Percentiles rank a stretch among this genome's conserved stretches.
These are phyloP conservation scores for Pelargonium australe DNA, from an alignment of 441 rosid species.

Conservation along the genomic window DNA sequence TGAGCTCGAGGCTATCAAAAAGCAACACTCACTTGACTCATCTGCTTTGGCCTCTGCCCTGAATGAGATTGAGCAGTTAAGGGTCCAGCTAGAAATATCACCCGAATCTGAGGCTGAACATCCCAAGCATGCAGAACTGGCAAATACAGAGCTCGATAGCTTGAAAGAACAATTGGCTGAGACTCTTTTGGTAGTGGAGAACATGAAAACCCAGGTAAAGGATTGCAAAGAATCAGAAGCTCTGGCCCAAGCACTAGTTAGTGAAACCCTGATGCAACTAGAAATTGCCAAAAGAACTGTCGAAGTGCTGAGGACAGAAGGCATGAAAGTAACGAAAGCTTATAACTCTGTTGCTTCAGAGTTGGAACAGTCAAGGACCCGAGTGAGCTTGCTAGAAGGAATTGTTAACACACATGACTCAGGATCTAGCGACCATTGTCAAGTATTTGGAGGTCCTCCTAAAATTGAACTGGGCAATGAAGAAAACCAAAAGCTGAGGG, in stretches of 20 bases:
- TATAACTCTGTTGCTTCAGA: conserved; percentile 20
- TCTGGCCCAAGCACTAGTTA: conserved; percentile 38
- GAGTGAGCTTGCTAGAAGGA: conserved; percentile 13
- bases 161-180: conserved; percentile 64
- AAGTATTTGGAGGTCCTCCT: conserved; percentile 14
- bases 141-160: conserved; percentile 45
- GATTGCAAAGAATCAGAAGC: conserved; percentile 76
- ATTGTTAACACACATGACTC: conserved; percentile 15
- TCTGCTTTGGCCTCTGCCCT: conserved; percentile 65
- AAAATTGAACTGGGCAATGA: conserved; percentile 23
- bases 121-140: conserved; percentile 47
- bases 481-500: conserved; percentile 28
- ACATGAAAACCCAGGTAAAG: conserved; percentile 42
- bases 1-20: conserved; percentile 88
- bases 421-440: conserved; percentile 11
- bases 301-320: conserved; percentile 22
- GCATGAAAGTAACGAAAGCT: conserved; percentile 13
- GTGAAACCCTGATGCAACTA: conserved; percentile 23
- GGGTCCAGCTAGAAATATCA: conserved; percentile 60
- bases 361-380: conserved; percentile 23
- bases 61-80: conserved; percentile 86
- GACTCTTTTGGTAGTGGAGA: conserved; percentile 61
- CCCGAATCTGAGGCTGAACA: conserved; percentile 55
- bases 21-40: conserved; percentile 71
- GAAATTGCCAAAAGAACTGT: conserved; percentile 17